These are phyloP conservation scores for Sergeia podlipaevii DNA, from an alignment of 208 protist genomes.

Conservation along the genomic window DNA sequence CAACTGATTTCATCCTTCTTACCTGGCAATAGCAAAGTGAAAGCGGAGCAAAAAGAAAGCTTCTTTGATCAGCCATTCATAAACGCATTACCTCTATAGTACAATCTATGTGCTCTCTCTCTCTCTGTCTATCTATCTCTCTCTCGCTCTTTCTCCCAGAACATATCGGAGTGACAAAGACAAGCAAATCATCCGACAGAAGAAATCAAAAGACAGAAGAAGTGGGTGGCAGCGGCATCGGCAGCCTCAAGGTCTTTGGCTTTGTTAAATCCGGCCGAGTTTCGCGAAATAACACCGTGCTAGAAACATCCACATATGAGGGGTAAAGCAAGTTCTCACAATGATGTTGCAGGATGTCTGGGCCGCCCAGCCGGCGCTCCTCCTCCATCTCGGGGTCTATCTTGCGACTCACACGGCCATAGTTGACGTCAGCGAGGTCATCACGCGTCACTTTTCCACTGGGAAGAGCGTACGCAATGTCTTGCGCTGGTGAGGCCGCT, in stretches of 20 bases:
- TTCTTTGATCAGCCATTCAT: too few species aligned
- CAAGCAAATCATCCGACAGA: too few species aligned
- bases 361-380: constrained; percentile 64
- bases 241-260: constrained; percentile 39
- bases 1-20: too few species aligned
- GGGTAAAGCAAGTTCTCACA: constrained; percentile 51
- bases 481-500: constrained; percentile 6
- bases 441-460: constrained; percentile 17
- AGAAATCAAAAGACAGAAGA: constrained; percentile 60
- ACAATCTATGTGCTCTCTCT: too few species aligned
- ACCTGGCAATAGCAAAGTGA: too few species aligned
- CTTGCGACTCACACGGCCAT: constrained; percentile 41
- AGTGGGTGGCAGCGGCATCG: constrained; percentile 71
- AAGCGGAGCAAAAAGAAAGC: too few species aligned
- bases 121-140: too few species aligned
- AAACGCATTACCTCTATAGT: too few species aligned
- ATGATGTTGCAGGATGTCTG: constrained; percentile 47
- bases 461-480: too few species aligned
- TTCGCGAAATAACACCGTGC: constrained; percentile 58
- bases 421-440: constrained; percentile 64
- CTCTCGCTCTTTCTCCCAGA: too few species aligned
- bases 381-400: constrained; percentile 58
- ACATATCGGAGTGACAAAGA: too few species aligned
- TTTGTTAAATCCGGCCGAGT: constrained; percentile 15
- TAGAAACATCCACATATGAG: constrained; percentile 10